Evolutionary conservation across 768 basidiomycete species (phyloP).

Genomic region (Vishniacozyma victoriae): DNA sequence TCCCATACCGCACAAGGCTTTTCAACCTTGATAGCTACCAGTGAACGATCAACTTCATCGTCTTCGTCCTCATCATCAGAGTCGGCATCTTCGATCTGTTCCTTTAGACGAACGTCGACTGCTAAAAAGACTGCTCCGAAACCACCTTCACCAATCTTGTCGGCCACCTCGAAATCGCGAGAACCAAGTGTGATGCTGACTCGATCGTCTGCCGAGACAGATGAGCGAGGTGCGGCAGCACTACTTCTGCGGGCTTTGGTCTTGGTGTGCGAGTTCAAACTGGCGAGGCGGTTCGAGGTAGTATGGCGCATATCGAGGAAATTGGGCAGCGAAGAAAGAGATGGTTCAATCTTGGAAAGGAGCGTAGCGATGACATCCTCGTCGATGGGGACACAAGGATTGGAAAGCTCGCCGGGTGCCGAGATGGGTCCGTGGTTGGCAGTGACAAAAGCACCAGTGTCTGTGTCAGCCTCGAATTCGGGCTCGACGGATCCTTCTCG

Average conservation of each 20-base stretch:
- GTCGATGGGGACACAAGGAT: slow-evolving; percentile 85
- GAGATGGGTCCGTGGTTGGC: slow-evolving; percentile 1
- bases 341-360: slow-evolving; percentile 55
- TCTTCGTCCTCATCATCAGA: slow-evolving; percentile 56
- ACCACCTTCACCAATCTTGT: slow-evolving; percentile 93
- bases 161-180: slow-evolving; percentile 67
- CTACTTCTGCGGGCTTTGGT: slow-evolving; percentile 22
- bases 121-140: slow-evolving; percentile 95
- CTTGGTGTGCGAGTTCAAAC: slow-evolving; percentile 67
- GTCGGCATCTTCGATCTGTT: slow-evolving; percentile 23
- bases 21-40: slow-evolving; percentile 84
- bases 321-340: slow-evolving; percentile 48
- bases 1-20: slow-evolving; percentile 88
- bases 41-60: slow-evolving; percentile 50
- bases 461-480: slow-evolving; percentile 4
- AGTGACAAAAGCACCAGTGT: slow-evolving; percentile 14
- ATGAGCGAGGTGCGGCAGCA: slow-evolving; percentile 20
- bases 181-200: slow-evolving; percentile 51
- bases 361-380: slow-evolving; percentile 59
- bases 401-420: slow-evolving; percentile 52
- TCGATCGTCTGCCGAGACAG: slow-evolving; percentile 28
- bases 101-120: slow-evolving; percentile 48
- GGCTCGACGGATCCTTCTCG: slow-evolving; percentile 7
- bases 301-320: slow-evolving; percentile 43
- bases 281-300: slow-evolving; percentile 56